These are phyloP conservation scores for Fusarium sacchari DNA, from an alignment of 2,329 filamentous ascomycete species.

Conservation along the genomic window DNA sequence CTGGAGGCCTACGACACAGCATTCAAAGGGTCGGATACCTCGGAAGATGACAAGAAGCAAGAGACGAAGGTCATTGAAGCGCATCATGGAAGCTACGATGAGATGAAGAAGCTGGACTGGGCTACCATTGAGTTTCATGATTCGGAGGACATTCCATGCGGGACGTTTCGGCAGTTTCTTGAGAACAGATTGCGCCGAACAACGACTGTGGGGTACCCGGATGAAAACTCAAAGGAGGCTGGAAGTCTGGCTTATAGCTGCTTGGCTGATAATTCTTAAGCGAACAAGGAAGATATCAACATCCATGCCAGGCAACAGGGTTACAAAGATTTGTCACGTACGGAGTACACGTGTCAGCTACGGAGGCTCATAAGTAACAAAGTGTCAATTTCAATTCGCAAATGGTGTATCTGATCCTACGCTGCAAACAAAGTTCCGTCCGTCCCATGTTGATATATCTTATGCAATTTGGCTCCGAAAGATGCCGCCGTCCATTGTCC, in stretches of 20 bases:
- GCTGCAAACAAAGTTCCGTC: background rate
- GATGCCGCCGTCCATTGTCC: background rate
- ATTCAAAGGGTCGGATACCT: background rate
- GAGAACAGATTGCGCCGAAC: conserved; percentile 1
- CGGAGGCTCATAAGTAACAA: background rate
- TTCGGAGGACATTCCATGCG: background rate
- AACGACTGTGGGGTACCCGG: background rate
- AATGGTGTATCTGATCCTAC: background rate
- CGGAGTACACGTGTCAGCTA: conserved; percentile 3
- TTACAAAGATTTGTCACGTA: background rate
- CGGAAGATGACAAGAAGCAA: conserved; percentile 14
- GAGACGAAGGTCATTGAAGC: conserved; percentile 10
- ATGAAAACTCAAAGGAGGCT: background rate
- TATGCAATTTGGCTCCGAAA: conserved; percentile 11
- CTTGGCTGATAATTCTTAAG: conserved; percentile 1
- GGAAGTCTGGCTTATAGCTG: conserved; percentile 13
- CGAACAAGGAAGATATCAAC: background rate
- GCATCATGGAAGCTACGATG: conserved; percentile 27
- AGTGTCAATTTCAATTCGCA: background rate
- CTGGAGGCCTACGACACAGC: conserved; percentile 20
- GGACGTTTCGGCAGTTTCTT: conserved; percentile 20
- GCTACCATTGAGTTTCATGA: conserved; percentile 4
- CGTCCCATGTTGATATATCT: background rate
- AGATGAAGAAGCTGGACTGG: conserved; percentile 29
- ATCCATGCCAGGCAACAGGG: background rate